Percentiles rank a stretch among this genome's conserved stretches.
phyloP scores from a whole-genome alignment of 1,284 basidiomycete genomes.

The Erythrobasidium hasegawianum region DNA sequence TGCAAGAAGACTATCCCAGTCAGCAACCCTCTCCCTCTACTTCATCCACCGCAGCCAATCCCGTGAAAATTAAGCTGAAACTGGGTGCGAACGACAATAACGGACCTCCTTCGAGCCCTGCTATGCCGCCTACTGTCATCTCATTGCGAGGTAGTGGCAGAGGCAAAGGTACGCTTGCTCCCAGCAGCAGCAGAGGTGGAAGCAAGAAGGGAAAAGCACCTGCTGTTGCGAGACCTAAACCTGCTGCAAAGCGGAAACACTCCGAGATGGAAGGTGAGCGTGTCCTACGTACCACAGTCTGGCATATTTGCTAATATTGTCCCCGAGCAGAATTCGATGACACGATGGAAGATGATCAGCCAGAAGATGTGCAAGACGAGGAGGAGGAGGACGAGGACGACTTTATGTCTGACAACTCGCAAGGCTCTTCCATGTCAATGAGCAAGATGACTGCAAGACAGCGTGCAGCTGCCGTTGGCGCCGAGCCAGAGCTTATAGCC shows the following conservation, averaged over 20 bases:
- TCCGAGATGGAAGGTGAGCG: conserved; percentile 24
- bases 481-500: conserved; percentile 18
- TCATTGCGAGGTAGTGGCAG: conserved; percentile 17
- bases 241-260: conserved; percentile 22
- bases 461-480: conserved; percentile 26
- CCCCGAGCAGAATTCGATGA: conserved; percentile 32
- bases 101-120: conserved; percentile 11
- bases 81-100: conserved; percentile 2
- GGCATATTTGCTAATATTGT: too few relatives aligned
- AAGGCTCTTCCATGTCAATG: conserved; percentile 18
- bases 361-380: conserved; percentile 10
- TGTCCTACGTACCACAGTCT: too few relatives aligned
- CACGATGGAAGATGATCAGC: conserved; percentile 12
- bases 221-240: background rate
- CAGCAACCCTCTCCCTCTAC: conserved; percentile 12
- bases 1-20: conserved; percentile 17
- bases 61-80: conserved; percentile 31
- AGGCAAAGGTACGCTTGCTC: conserved; percentile 13
- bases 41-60: background rate
- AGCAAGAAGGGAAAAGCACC: conserved; percentile 20
- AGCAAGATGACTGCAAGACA: conserved; percentile 33
- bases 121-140: conserved; percentile 26
- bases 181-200: background rate
- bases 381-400: conserved; percentile 31
- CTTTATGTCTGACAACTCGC: conserved; percentile 18